Evolutionary conservation across 2,329 filamentous ascomycete genomes (phyloP).

Genomic region (Alternaria brassicae): DNA sequence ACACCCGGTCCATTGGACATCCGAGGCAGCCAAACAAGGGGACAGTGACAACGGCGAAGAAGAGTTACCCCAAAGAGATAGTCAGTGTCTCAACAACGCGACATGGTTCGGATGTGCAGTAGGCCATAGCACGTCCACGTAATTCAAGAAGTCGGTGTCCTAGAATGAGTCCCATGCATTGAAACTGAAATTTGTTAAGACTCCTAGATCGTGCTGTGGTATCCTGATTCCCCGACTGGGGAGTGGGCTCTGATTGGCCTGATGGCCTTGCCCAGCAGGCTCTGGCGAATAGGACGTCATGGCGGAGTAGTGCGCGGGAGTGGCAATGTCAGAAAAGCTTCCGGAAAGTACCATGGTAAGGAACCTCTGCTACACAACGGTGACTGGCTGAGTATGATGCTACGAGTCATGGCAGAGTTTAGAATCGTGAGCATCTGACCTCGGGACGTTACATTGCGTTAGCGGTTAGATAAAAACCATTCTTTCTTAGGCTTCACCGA

Average conservation of each 20-base stretch:
- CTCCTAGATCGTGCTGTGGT: not conserved
- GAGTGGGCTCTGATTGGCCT: not conserved
- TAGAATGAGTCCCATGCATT: not conserved
- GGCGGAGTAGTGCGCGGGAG: not conserved
- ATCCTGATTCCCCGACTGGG: constrained; percentile 1
- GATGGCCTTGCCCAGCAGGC: not conserved
- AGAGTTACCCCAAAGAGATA: not conserved
- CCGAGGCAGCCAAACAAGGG: not conserved
- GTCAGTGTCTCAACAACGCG: not conserved
- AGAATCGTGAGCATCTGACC: not conserved
- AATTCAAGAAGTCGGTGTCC: not conserved
- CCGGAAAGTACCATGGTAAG: not conserved
- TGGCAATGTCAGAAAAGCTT: not conserved
- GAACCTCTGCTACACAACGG: not conserved
- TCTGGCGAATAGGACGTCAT: not conserved
- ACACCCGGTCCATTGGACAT: not conserved
- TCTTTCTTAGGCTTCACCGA: not conserved
- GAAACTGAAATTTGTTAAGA: not conserved
- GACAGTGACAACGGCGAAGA: not conserved
- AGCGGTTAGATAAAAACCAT: not conserved
- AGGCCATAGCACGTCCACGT: not conserved
- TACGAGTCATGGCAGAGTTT: not conserved
- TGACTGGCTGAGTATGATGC: not conserved
- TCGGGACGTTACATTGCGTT: not conserved
- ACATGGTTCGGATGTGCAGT: not conserved